Evolutionary conservation across 176 grass and related monocot species (phyloP).

Genomic region (Bonia amplexicaulis): DNA sequence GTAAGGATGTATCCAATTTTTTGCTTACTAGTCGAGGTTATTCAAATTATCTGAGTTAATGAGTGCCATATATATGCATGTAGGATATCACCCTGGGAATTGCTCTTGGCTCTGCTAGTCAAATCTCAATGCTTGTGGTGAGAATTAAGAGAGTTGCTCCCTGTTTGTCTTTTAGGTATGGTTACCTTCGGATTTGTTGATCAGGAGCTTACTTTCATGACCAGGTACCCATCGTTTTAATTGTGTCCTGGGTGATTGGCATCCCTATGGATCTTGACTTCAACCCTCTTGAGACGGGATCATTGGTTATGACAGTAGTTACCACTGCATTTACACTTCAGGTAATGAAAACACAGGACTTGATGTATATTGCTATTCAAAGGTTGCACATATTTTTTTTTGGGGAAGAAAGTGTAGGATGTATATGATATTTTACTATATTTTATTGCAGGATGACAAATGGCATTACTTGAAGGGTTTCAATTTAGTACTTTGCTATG

Average conservation of each 20-base stretch:
- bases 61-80: neutral
- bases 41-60: neutral
- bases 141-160: slow-evolving; percentile 7
- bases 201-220: slow-evolving; percentile 14
- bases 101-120: slow-evolving; percentile 53
- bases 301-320: slow-evolving; percentile 47
- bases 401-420: neutral
- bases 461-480: slow-evolving; percentile 79
- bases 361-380: neutral
- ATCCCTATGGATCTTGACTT: slow-evolving; percentile 58
- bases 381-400: neutral
- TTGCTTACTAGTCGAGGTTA: neutral
- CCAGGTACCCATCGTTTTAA: slow-evolving; percentile 51
- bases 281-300: slow-evolving; percentile 56
- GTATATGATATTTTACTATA: neutral
- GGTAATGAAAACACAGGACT: slow-evolving; percentile 15
- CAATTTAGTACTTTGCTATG: slow-evolving; percentile 49
- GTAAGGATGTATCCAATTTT: slow-evolving; percentile 9
- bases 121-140: slow-evolving; percentile 74
- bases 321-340: slow-evolving; percentile 53
- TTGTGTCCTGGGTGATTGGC: slow-evolving; percentile 61
- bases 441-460: slow-evolving; percentile 44
- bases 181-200: neutral
- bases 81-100: slow-evolving; percentile 66
- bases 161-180: neutral